Base-by-base conservation (phyloP, 495 filamentous ascomycete genomes). In the Tuber borchii region DNA sequence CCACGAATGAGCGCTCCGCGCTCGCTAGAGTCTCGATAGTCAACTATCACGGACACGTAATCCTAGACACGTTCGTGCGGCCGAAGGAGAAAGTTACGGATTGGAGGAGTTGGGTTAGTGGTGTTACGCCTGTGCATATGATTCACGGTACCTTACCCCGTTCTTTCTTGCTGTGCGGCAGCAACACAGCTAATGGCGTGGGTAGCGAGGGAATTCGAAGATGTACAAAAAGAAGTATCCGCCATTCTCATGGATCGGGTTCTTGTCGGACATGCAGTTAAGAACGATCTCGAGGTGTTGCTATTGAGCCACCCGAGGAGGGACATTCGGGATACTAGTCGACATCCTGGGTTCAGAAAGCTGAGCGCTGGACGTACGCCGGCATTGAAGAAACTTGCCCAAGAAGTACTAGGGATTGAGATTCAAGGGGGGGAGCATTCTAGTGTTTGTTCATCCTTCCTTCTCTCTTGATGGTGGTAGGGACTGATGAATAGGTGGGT, bases 51-150 rank as follows among this genome's bases (percentile, higher is more conserved):
- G 93, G 93, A 37, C 88, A 91, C 56, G 91, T 96, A 79, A 83
- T 99, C 69, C 94, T 97, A 86, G 95, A 99, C 86, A 92, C 91
- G 12, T 97, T 91, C 81, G 95, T 98, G 22, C 86, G 87, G 51
- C 92, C 93, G 2, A 89, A 89, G 69, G 90, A 93, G 77, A 85
- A 84, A 40, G 92, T 97, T 0, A 93, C 91, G 2, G 93, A 99
- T 84, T 99, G 93, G 90, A 88, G 95, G 70, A 98, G 95, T 2
- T 87, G 88, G 78, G 90, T 97, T 17, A 92, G 89, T 74, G 95
- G 96, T 1, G 91, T 99, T 73, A 87, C 87, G 26, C 87, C 92
- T 19, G 86, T 88, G 71, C 87, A 91, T 77, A 91, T 98, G 87
- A 83, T 72, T 17, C 39, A 71, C 56, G 80, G 80, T 81, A 72